Base-by-base conservation (phyloP, 257 asterid species). In the Solanum virginianum region DNA sequence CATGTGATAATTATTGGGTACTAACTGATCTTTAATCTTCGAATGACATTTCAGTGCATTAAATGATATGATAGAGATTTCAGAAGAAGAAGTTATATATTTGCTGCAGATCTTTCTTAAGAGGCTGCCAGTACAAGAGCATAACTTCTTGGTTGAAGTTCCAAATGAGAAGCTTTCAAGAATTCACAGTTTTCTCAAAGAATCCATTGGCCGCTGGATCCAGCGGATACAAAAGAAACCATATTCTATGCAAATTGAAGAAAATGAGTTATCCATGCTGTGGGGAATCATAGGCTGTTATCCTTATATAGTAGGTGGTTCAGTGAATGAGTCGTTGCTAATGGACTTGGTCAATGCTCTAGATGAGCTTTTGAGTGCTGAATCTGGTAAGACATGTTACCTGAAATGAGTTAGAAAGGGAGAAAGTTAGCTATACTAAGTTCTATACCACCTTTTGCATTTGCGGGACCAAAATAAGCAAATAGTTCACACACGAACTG, bases 231-330 rank as follows among this genome's bases (percentile, higher is more conserved):
- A 86, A 56, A 90, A 90, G 84, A 87, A 85, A 80, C 55, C 83
- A 49, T 80, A 84, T 57, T 82, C 90, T n/a, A 71, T 80, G 79
- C 87, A 85, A 84, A 74, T 90, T 87, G 88, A 89, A 81, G 92
- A 88, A 87, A 87, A 89, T 85, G 88, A 80, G 62, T 86, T 93
- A 91, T 94, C 97, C 77, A 88, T 90, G 65, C 89, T 95, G 45
- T 97, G 98, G 98, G 99, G 96, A 82, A 92, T 93, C 86, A 80
- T 92, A 86, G 79, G 86, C 62, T 95, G 98, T 91, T 94, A 91
- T 90, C 89, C 97, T 82, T 90, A 89, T 84, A 43, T 92, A 55
- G 82, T 86, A 77, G 90, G 88, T 84, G 89, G 83, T 51, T 89
- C 91, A 86, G 91, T 82, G 66, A 90, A 88, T 83, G 89, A 85